Evolutionary conservation across 164 flowering plant genomes (phyloP).

Genomic region (Aristolochia californica): DNA sequence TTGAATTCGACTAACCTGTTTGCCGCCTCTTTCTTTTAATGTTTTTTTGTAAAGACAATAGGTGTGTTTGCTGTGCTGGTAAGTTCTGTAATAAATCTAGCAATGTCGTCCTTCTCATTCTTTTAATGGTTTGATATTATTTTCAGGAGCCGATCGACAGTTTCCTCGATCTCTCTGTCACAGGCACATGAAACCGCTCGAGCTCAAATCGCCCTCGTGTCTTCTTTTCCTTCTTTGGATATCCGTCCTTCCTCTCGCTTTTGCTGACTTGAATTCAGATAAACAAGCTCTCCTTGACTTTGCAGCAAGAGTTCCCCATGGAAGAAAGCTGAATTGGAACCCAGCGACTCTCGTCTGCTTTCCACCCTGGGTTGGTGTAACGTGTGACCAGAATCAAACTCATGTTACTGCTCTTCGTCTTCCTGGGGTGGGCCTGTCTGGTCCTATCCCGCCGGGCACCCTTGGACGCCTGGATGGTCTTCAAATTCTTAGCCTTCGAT

Average conservation of each 20-base stretch:
- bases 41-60: too few relatives aligned
- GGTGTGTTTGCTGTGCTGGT: too few relatives aligned
- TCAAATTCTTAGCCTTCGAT: constrained; percentile 59
- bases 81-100: too few relatives aligned
- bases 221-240: constrained; percentile 6
- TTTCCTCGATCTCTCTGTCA: too few relatives aligned
- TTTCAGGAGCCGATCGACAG: too few relatives aligned
- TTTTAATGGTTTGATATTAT: too few relatives aligned
- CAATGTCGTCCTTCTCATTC: too few relatives aligned
- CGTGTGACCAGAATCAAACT: constrained; percentile 27
- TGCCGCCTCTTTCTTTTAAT: too few relatives aligned
- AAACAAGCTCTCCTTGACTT: constrained; percentile 55
- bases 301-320: constrained; percentile 41
- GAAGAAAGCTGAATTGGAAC: constrained; percentile 55
- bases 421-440: constrained; percentile 54
- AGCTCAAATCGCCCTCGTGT: too few relatives aligned
- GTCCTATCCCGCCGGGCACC: constrained; percentile 45
- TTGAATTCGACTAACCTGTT: too few relatives aligned
- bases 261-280: constrained; percentile 50
- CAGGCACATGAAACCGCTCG: too few relatives aligned
- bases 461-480: constrained; percentile 53
- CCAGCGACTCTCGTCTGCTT: constrained; percentile 31
- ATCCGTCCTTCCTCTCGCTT: constrained; percentile 8
- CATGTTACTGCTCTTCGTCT: constrained; percentile 39
- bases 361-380: constrained; percentile 58